phyloP scores from a whole-genome alignment of 2,329 filamentous ascomycete species.

The Beauveria sp. region DNA sequence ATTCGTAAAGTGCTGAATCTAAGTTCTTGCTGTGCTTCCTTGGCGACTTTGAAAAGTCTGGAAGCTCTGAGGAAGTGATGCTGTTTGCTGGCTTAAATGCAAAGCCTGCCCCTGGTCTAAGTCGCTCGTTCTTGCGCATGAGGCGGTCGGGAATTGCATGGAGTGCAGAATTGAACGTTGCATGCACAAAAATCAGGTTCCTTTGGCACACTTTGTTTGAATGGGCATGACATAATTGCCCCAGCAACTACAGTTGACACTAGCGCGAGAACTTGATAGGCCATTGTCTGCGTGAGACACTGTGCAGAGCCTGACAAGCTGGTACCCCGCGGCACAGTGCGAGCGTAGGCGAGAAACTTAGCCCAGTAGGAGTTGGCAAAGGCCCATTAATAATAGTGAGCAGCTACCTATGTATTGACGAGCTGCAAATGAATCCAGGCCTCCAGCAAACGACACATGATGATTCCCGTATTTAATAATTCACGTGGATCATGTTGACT shows the following conservation, averaged over 20 bases:
- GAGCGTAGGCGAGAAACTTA: neutral
- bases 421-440: too few relatives aligned
- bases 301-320: constrained; percentile 9
- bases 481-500: too few relatives aligned
- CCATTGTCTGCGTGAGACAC: constrained; percentile 9
- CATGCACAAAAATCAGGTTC: constrained; percentile 11
- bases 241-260: constrained; percentile 18
- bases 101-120: constrained; percentile 24
- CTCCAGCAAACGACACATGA: too few relatives aligned
- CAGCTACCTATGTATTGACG: too few relatives aligned
- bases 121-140: constrained; percentile 15
- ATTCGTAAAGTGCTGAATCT: constrained; percentile 15
- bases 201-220: constrained; percentile 15
- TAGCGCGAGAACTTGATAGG: neutral
- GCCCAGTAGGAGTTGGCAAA: too few relatives aligned
- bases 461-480: too few relatives aligned
- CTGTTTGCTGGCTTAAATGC: constrained; percentile 25
- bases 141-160: neutral
- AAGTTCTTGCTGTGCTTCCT: constrained; percentile 7
- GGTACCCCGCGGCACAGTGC: constrained; percentile 9
- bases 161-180: constrained; percentile 10
- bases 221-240: constrained; percentile 23
- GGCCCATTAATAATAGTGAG: too few relatives aligned
- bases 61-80: constrained; percentile 18
- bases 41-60: constrained; percentile 15